These are phyloP conservation scores for Gliomastix tumulicola DNA, from an alignment of 2,329 filamentous ascomycete genomes.

Conservation along the genomic window DNA sequence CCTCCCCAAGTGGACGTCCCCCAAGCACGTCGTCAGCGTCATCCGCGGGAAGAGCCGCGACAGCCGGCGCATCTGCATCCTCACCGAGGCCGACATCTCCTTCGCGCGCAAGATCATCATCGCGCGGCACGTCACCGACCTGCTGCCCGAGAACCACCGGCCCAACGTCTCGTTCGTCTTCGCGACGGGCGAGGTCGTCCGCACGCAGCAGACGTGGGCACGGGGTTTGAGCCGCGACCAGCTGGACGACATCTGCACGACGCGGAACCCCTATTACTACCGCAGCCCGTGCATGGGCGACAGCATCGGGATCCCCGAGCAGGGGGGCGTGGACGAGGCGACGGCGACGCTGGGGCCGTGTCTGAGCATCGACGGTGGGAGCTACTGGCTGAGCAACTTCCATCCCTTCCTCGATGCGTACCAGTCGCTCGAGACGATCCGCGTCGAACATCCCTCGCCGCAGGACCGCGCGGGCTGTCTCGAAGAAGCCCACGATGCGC, in stretches of 20 bases:
- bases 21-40: slow-evolving; percentile 29
- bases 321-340: slow-evolving; percentile 19
- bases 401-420: slow-evolving; percentile 33
- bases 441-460: slow-evolving; percentile 32
- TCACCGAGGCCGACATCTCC: slow-evolving; percentile 24
- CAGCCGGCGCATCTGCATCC: slow-evolving; percentile 29
- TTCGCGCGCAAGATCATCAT: slow-evolving; percentile 29
- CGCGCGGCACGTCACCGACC: slow-evolving; percentile 29
- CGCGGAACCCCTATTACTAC: slow-evolving; percentile 36
- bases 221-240: slow-evolving; percentile 26
- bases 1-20: slow-evolving; percentile 32
- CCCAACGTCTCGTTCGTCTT: slow-evolving; percentile 26
- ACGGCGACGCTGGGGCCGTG: slow-evolving; percentile 35
- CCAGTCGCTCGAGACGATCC: slow-evolving; percentile 14
- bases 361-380: slow-evolving; percentile 24
- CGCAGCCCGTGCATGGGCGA: slow-evolving; percentile 35
- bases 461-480: slow-evolving; percentile 28
- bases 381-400: slow-evolving; percentile 35
- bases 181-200: slow-evolving; percentile 25
- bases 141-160: slow-evolving; percentile 25
- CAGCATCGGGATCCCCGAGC: slow-evolving; percentile 28
- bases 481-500: slow-evolving; percentile 25
- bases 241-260: slow-evolving; percentile 30
- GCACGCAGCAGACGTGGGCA: slow-evolving; percentile 26
- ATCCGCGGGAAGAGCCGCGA: slow-evolving; percentile 24